Evolutionary conservation across 192 early-diverging fungal genomes (phyloP).

Genomic region (Lobosporangium transversale): DNA sequence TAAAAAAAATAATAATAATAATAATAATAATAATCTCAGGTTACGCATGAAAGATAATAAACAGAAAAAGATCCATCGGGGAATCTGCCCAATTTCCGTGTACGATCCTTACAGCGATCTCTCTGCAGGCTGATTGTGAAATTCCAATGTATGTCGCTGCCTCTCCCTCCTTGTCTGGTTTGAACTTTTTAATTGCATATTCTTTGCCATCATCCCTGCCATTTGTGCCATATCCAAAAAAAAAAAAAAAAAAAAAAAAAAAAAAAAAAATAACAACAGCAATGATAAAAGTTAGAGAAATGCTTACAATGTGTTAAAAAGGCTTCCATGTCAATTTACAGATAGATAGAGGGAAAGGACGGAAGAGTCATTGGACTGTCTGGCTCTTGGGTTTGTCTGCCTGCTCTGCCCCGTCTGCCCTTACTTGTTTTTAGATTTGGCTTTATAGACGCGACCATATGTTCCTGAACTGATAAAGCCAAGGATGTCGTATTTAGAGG

Average conservation of each 20-base stretch:
- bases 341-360: not conserved
- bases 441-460: conserved; percentile 97
- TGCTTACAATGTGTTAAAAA: no score
- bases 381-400: no score
- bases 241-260: no score
- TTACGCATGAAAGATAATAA: no score
- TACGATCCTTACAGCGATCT: conserved; percentile 88
- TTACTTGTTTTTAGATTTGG: conserved; percentile 67
- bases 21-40: no score
- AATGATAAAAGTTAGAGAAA: no score
- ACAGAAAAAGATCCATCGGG: no score
- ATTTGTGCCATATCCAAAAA: no score
- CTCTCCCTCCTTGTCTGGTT: conserved; percentile 95
- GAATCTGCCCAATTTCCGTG: no score
- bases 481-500: conserved; percentile 82
- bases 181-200: conserved; percentile 97
- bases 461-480: conserved; percentile 96
- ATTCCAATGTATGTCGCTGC: conserved; percentile 77
- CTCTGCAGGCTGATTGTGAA: conserved; percentile 93
- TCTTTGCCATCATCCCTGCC: conserved; percentile 61
- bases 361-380: no score
- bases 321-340: no score
- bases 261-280: not conserved
- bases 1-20: not conserved
- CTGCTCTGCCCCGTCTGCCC: no score